Base-by-base conservation (phyloP, 2,329 filamentous ascomycete genomes). In the Penicillium frequentans region DNA sequence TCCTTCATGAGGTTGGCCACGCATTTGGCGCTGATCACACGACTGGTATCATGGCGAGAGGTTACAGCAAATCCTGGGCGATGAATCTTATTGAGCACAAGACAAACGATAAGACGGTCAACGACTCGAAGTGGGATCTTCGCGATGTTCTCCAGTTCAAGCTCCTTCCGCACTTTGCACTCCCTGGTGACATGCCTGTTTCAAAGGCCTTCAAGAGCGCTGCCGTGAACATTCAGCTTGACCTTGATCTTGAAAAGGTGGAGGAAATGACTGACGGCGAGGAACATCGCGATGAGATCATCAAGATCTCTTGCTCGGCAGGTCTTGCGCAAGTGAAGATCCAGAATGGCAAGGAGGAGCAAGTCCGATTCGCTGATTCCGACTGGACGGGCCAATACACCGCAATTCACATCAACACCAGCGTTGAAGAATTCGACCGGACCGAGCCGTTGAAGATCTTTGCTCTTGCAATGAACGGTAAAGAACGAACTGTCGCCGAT, bases 21-120 rank as follows among this genome's bases (percentile, higher is more conserved):
- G 73, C 74, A 16, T 74, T 76, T 58, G 71, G 71, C 5, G 71
- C 67, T 7, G 60, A 65, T 13, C 68, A 73, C 52, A 67, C 65
- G 13, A 61, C 62, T 9, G 72, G 70, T 1, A 73, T 74, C 39
- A 74, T 64, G 79, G 67, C 59, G 16, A 65, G 76, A 42, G 76
- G 76, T 0, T 79, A 78, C 59, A 69, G 73, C 8, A 68, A 71
- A 7, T 65, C 77, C 52, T 81, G 79, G 80, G 70, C 72, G 0
- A 73, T 73, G 51, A 73, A 73, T 56, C 81, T 82, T 52, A 55
- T 82, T 26, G 53, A 49, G 16, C 54, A 56, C 27, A 27, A 50
- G 23, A 27, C 42, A 11, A 68, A 69, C 45, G 66, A 62, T 2
- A 54, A 43, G 0, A 63, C 64, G n/a, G 50, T 57, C 3, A 66